Base-by-base conservation (phyloP, 441 rosid genomes). In the Aquilaria agallochum region DNA sequence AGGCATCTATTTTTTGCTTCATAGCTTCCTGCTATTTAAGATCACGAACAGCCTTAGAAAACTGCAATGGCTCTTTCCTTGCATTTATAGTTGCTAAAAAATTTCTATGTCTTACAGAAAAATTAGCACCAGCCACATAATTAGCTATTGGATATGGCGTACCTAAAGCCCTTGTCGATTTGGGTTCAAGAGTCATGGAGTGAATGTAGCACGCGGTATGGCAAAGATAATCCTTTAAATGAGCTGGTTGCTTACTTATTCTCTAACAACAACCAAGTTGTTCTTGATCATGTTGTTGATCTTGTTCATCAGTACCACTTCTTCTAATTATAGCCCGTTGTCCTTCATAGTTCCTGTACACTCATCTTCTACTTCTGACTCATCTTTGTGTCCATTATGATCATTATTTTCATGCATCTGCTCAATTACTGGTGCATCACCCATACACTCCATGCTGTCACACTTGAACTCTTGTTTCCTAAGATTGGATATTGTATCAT, bases 81-180 rank as follows among this genome's bases (percentile, higher is more conserved):
- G 46, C 13, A 47, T 12, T 58, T 11, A 64, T 12, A 2, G 42
- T 56, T 55, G 45, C 58, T 11, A 53, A 45, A 30, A 64, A 47
- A 12, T 1, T 1, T 0, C 6, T 31, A 6, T 66, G 51, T 31
- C 27, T 31, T 6, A 27, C 0, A 56, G 56, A 66, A 12, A 66
- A 65, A 3, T 50, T 60, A 11, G 32, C 49, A 51, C 55, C 55
- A 44, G 52, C 66, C 52, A 61, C 47, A 46, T 51, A 66, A 13
- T 56, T 36, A 31, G 71, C 5, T 40, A 72, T 59, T 30, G 56
- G 63, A 50, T 73, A 67, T 42, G 63, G 44, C 1, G 46, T 68
- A 64, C 69, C 49, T 63, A 56, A 64, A 62, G 63, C n/a, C 12
- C 36, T 10, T 9, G 2, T n/a, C 11, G 30, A 13, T 6, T 1